A percentile compares a stretch with the other conserved stretches of the same genome.
phyloP scores from a whole-genome alignment of 73 alveolate species.

The Stentor roeselii region DNA sequence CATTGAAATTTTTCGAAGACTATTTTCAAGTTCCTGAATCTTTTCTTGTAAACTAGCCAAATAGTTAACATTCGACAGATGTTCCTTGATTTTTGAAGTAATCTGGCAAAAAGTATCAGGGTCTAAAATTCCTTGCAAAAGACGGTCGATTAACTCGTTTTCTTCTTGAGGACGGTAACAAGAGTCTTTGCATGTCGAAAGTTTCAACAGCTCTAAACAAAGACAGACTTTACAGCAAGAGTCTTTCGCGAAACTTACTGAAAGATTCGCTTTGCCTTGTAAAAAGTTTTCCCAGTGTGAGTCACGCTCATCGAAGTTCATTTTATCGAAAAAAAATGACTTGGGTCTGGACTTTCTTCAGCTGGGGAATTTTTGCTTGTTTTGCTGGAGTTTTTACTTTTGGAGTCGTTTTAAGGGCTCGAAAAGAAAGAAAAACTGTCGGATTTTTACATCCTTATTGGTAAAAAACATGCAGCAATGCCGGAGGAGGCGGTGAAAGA shows the following conservation, averaged over 20 bases:
- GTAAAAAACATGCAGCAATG: slow-evolving; percentile 39
- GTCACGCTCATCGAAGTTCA: slow-evolving; percentile 19
- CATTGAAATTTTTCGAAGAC: neutral
- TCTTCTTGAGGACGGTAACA: slow-evolving; percentile 7
- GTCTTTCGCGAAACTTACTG: neutral
- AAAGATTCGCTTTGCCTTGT: neutral
- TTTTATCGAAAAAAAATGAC: slow-evolving; percentile 5
- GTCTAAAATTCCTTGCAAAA: neutral
- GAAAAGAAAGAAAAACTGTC: neutral
- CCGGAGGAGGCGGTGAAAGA: slow-evolving; percentile 91
- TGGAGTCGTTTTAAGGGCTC: too few relatives aligned
- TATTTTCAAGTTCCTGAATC: neutral
- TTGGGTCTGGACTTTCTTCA: too few relatives aligned
- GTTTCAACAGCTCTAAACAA: neutral
- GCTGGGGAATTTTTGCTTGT: too few relatives aligned
- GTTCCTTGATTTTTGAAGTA: neutral
- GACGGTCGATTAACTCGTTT: neutral
- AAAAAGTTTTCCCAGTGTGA: slow-evolving; percentile 3
- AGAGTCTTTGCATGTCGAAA: neutral
- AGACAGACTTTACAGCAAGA: slow-evolving; percentile 18
- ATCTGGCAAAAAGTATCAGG: neutral
- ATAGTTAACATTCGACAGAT: neutral
- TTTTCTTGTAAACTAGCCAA: neutral
- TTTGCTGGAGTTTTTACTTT: too few relatives aligned
- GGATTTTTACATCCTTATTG: slow-evolving; percentile 27